phyloP scores from a whole-genome alignment of 441 rosid genomes.

The Pelargonium fulgidum region DNA sequence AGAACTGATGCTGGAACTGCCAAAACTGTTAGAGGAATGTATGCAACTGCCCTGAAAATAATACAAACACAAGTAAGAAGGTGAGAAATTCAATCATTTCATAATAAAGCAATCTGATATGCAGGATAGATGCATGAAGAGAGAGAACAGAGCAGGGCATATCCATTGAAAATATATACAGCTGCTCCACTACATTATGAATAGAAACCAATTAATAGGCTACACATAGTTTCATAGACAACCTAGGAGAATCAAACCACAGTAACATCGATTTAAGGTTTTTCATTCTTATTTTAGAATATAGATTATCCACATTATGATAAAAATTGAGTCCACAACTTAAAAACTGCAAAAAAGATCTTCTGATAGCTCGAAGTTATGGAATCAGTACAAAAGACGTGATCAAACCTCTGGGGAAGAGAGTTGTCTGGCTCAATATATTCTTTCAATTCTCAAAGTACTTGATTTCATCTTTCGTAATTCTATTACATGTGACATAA shows the following conservation, averaged over 20 bases:
- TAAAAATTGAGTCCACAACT: too few relatives aligned
- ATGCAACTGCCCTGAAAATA: slow-evolving; percentile 75
- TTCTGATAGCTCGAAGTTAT: too few relatives aligned
- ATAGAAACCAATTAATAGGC: not conserved
- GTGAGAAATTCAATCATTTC: slow-evolving; percentile 5
- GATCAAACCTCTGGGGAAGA: too few relatives aligned
- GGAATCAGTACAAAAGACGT: too few relatives aligned
- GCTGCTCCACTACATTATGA: not conserved
- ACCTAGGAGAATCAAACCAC: not conserved
- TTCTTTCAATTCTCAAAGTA: too few relatives aligned
- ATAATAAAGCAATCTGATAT: not conserved
- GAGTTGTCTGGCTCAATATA: too few relatives aligned
- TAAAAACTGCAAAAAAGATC: too few relatives aligned
- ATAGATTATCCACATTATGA: not conserved
- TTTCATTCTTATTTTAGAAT: not conserved
- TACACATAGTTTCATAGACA: not conserved
- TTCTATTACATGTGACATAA: too few relatives aligned
- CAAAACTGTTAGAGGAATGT: slow-evolving; percentile 84
- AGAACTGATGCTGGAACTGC: slow-evolving; percentile 98
- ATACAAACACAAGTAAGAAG: slow-evolving; percentile 21
- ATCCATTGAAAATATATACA: not conserved
- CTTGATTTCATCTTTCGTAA: too few relatives aligned
- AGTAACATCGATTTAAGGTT: not conserved
- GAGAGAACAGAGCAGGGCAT: too few relatives aligned
- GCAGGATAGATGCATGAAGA: not conserved